These are phyloP conservation scores for Penicillium bovifimosum DNA, from an alignment of 495 filamentous ascomycete genomes.

Conservation along the genomic window DNA sequence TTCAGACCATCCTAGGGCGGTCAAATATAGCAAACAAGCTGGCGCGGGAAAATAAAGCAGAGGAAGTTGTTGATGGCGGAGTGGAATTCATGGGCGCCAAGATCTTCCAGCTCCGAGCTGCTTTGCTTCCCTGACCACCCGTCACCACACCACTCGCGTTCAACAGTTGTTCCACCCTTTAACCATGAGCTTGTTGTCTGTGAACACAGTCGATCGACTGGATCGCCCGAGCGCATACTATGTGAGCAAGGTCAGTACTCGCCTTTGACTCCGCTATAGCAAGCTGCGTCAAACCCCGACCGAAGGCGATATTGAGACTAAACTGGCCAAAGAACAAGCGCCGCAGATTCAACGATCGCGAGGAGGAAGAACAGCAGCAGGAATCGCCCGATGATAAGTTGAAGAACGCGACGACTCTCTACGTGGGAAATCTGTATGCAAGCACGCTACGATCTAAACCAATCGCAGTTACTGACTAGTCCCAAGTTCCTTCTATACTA, in stretches of 20 bases:
- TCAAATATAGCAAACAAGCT: neutral
- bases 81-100: constrained; percentile 25
- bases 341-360: constrained; percentile 54
- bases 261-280: neutral
- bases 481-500: constrained; percentile 94
- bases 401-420: constrained; percentile 85
- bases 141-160: constrained; percentile 1
- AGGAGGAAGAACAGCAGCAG: constrained; percentile 46
- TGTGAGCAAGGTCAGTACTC: constrained; percentile 57
- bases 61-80: constrained; percentile 20
- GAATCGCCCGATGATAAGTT: constrained; percentile 65
- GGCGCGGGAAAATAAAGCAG: constrained; percentile 1
- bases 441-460: constrained; percentile 1
- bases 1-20: constrained; percentile 5
- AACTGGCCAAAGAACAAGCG: constrained; percentile 55
- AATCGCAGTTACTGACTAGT: constrained; percentile 26
- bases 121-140: constrained; percentile 14
- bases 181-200: constrained; percentile 18
- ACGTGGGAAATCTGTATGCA: constrained; percentile 90
- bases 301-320: constrained; percentile 4
- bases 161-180: neutral
- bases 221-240: constrained; percentile 90
- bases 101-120: constrained; percentile 26
- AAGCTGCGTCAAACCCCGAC: neutral
- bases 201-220: constrained; percentile 74